Evolutionary conservation across 2,329 filamentous ascomycete genomes (phyloP).

Genomic region (Diaporthe batatas): DNA sequence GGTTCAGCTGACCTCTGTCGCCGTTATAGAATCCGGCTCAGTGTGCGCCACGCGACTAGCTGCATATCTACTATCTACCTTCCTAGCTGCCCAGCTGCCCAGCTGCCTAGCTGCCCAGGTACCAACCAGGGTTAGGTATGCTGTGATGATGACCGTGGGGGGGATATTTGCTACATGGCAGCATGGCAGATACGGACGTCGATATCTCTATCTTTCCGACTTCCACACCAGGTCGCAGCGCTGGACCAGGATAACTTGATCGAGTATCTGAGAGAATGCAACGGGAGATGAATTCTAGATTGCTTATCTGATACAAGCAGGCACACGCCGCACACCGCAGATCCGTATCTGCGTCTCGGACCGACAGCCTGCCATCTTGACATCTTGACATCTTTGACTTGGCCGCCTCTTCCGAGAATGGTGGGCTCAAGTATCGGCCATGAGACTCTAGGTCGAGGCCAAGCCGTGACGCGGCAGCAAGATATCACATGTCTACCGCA

Average conservation of each 20-base stretch:
- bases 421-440: background rate
- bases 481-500: background rate
- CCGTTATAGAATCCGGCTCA: constrained; percentile 19
- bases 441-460: background rate
- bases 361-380: too few relatives aligned
- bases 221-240: constrained; percentile 14
- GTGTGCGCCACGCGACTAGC: constrained; percentile 15
- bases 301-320: constrained; percentile 9
- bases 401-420: constrained; percentile 28
- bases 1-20: constrained; percentile 15
- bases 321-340: background rate
- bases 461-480: background rate
- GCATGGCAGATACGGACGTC: too few relatives aligned
- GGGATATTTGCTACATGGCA: too few relatives aligned
- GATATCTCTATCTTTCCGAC: background rate
- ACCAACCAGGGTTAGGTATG: background rate
- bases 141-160: background rate
- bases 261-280: background rate
- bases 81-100: too few relatives aligned
- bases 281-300: background rate
- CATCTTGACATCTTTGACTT: background rate
- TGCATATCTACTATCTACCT: background rate
- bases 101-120: too few relatives aligned
- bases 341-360: background rate
- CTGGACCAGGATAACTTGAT: background rate